Conservation (phyloP, 78 protist species). For the Dictyostelium citrinum region DNA sequence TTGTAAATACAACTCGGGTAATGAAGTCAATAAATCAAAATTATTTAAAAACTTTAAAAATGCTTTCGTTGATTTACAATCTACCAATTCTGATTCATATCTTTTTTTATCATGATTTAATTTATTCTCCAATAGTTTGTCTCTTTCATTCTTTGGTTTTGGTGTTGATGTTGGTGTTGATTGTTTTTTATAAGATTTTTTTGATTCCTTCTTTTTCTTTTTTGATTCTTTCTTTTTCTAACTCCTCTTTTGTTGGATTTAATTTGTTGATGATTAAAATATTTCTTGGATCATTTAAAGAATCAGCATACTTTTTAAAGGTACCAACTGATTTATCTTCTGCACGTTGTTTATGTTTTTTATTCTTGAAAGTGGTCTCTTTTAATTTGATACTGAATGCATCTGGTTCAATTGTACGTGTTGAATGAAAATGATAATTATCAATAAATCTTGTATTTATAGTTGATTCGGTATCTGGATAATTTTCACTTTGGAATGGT, state of each 20-base stretch:
- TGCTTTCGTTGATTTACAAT: not conserved
- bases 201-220: not conserved
- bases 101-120: not conserved
- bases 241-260: not conserved
- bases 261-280: not conserved
- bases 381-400: not conserved
- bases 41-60: not conserved
- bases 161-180: not conserved
- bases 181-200: not conserved
- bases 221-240: not conserved
- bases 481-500: not conserved
- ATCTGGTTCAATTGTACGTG: not conserved
- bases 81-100: not conserved
- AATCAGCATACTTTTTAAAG: conserved; percentile 11
- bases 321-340: not conserved
- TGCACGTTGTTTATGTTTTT: not conserved
- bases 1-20: not conserved
- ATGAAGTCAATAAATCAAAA: not conserved
- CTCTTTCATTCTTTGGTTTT: conserved; percentile 7
- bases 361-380: not conserved
- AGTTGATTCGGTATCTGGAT: not conserved
- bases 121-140: not conserved
- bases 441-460: not conserved
- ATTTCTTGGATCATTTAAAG: conserved; percentile 32
- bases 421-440: conserved; percentile 13